Base-by-base conservation (phyloP, 73 alveolate genomes). In the Paramecium octaurelia region DNA sequence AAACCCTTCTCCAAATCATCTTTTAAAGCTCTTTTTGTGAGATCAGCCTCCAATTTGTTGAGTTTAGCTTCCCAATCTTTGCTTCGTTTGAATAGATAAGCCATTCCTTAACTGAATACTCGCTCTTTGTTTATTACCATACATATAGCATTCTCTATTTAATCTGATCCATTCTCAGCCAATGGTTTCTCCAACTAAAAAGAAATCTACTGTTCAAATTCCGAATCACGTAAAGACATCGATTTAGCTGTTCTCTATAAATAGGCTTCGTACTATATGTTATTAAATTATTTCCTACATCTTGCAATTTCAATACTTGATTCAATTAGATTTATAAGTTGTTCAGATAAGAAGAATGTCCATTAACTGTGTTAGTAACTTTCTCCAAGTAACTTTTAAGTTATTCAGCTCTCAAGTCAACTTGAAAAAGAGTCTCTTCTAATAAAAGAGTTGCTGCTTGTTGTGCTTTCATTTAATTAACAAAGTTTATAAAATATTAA, bases 11-110 rank as follows among this genome's bases (percentile, higher is more conserved):
- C 71, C 18, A 71, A 77, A 16, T 70, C 94, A 89, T 89, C 94
- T 29, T 73, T 89, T 23, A 70, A 70, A 27, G 75, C 71, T 71
- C 75, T 71, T 73, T 89, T 89, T 58, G 36, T 38, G 3, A 89
- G 84, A 38, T 89, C 94, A 71, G 27, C 40, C 58, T 89, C 94
- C 24, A 89, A 44, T 64, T 34, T 64, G 21, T 43, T 12, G 6
- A 89, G 69, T 68, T 54, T 89, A 23, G 85, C 54, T n/a, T 89
- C 94, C 94, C 94, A 89, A 70, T 89, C 94, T 54, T 89, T 89
- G 27, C 76, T 71, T 44, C 94, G 36, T 14, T 71, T 40, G 57
- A 70, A 89, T 34, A 89, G 57, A 50, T 58, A 89, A 34, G 92
- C 48, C 44, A 77, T 44, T 43, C 85, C 94, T 42, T 89, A 70